These are phyloP conservation scores for Tolypocladium cylindrosporum DNA, from an alignment of 2,329 filamentous ascomycete genomes.

Conservation along the genomic window DNA sequence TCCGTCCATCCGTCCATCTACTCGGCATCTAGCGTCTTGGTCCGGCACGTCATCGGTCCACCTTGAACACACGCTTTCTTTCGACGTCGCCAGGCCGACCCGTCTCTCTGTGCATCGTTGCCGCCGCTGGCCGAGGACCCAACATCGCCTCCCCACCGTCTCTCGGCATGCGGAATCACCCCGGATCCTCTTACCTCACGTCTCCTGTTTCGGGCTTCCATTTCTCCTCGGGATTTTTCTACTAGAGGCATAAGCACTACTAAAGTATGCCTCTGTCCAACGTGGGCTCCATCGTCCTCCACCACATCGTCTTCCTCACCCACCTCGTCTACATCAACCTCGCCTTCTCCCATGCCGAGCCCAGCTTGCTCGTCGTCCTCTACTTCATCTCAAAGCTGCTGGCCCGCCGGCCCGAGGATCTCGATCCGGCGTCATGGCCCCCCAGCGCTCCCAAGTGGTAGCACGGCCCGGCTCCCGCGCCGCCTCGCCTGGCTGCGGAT, in stretches of 20 bases:
- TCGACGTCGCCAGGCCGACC: not conserved
- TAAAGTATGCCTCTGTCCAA: constrained; percentile 39
- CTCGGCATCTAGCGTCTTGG: not conserved
- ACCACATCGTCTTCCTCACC: constrained; percentile 42
- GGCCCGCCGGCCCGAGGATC: constrained; percentile 35
- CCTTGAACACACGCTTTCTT: not conserved
- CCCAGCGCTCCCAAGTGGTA: constrained; percentile 19
- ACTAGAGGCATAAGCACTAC: not conserved
- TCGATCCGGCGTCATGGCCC: constrained; percentile 28
- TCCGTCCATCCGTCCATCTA: not conserved
- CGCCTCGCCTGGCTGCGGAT: constrained; percentile 12
- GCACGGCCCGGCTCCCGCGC: constrained; percentile 4
- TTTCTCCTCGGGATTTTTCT: not conserved
- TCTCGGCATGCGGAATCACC: not conserved
- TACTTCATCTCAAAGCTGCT: constrained; percentile 40
- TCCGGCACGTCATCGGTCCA: not conserved
- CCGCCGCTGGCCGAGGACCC: not conserved
- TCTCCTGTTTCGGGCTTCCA: not conserved
- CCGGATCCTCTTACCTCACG: not conserved
- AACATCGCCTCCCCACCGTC: not conserved
- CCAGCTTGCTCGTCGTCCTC: constrained; percentile 32
- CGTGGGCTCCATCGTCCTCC: constrained; percentile 39
- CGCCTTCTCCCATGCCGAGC: constrained; percentile 38
- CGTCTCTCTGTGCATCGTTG: not conserved
- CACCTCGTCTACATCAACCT: constrained; percentile 43